These are phyloP conservation scores for Fomes fomentarius DNA, from an alignment of 1,284 basidiomycete species.

Conservation along the genomic window DNA sequence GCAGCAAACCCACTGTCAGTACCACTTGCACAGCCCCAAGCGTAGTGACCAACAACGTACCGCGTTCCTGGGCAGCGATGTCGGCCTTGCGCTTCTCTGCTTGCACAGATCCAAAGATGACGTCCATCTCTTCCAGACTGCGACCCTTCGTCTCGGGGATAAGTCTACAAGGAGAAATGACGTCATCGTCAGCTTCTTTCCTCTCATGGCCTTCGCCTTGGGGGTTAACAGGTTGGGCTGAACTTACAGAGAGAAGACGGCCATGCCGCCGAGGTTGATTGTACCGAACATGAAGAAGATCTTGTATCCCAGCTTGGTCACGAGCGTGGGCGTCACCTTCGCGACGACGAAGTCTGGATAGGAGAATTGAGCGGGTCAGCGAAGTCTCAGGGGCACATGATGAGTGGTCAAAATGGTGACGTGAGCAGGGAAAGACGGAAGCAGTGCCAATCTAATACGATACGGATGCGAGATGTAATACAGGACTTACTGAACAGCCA, in stretches of 20 bases:
- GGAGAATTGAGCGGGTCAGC: neutral
- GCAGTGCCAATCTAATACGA: neutral
- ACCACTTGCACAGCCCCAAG: neutral
- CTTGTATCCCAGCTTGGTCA: conserved; percentile 63
- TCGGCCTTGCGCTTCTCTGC: conserved; percentile 59
- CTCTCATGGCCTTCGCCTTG: too few relatives aligned
- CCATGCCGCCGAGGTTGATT: conserved; percentile 52
- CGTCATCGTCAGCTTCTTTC: neutral
- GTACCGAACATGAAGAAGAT: conserved; percentile 72
- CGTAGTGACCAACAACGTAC: conserved; percentile 25
- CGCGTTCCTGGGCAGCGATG: conserved; percentile 51
- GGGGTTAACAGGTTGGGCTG: too few relatives aligned
- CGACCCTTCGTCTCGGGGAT: conserved; percentile 80
- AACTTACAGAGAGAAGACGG: conserved; percentile 36
- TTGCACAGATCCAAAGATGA: conserved; percentile 74
- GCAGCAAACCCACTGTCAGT: conserved; percentile 1
- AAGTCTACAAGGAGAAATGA: conserved; percentile 42
- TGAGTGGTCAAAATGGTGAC: too few relatives aligned
- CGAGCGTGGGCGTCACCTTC: conserved; percentile 72
- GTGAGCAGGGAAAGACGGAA: neutral
- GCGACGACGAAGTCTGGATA: conserved; percentile 70
- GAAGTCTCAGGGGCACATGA: too few relatives aligned
- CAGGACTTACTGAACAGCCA: conserved; percentile 76
- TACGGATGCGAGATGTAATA: too few relatives aligned
- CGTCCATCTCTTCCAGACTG: conserved; percentile 79